A percentile compares a stretch with the other conserved stretches of the same genome.
These are phyloP conservation scores for Pedinophyceae sp. DNA, from an alignment of 139 green algal genomes.

Conservation along the genomic window DNA sequence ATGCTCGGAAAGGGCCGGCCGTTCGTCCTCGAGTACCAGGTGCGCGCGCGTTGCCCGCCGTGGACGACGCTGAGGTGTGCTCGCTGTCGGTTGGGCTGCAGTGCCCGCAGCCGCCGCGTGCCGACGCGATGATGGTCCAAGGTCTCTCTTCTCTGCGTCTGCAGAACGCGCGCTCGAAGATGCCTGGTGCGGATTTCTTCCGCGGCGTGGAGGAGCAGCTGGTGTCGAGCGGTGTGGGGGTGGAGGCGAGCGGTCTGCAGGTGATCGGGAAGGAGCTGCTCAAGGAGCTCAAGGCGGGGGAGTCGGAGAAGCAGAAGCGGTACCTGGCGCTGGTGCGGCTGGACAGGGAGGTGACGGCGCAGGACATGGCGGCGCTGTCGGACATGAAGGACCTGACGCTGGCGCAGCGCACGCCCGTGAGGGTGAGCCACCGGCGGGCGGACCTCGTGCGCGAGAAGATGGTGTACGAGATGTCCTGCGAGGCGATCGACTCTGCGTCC, in stretches of 20 bases:
- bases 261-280: constrained; percentile 11
- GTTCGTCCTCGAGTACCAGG: constrained; percentile 63
- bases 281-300: constrained; percentile 41
- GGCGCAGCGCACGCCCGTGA: constrained; percentile 66
- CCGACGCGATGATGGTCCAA: too few species aligned
- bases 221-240: constrained; percentile 19
- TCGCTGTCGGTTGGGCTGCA: too few species aligned
- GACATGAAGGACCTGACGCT: constrained; percentile 26
- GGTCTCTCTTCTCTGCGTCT: too few species aligned
- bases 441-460: constrained; percentile 24
- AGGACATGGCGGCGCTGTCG: constrained; percentile 26
- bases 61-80: too few species aligned
- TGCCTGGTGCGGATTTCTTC: not conserved
- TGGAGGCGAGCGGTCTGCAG: constrained; percentile 17
- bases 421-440: constrained; percentile 66
- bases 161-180: constrained; percentile 17
- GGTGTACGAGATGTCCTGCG: constrained; percentile 18
- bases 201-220: not conserved
- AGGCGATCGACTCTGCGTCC: constrained; percentile 6
- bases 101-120: too few species aligned
- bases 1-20: constrained; percentile 69
- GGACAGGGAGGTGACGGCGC: constrained; percentile 10
- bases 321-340: constrained; percentile 55
- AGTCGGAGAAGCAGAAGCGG: constrained; percentile 59
- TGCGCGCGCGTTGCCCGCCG: too few species aligned